A percentile compares a stretch with the other conserved stretches of the same genome.
These are phyloP conservation scores for Phellopilus nigrolimitatus DNA, from an alignment of 1,284 basidiomycete species.

Conservation along the genomic window DNA sequence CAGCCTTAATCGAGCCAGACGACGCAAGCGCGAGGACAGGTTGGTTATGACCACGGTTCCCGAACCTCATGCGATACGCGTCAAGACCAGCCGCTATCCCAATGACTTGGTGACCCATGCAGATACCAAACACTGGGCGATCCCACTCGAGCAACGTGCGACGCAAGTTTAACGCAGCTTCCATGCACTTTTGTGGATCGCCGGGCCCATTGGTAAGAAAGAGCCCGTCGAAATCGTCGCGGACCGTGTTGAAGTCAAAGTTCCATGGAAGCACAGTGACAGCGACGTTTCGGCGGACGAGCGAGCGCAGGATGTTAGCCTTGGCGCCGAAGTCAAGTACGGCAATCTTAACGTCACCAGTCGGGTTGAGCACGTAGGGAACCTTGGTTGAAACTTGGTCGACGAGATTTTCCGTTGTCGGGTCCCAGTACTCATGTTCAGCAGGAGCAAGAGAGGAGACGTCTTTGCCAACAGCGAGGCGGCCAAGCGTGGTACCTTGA, in stretches of 20 bases:
- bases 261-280: conserved; percentile 98
- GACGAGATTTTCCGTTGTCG: conserved; percentile 88
- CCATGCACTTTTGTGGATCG: conserved; percentile 87
- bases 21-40: conserved; percentile 92
- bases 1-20: conserved; percentile 89
- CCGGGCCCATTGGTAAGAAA: conserved; percentile 98
- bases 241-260: conserved; percentile 88
- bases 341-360: conserved; percentile 87
- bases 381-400: conserved; percentile 86
- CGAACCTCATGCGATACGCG: conserved; percentile 96
- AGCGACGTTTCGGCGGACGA: conserved; percentile 85
- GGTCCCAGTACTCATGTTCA: conserved; percentile 84
- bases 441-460: conserved; percentile 55
- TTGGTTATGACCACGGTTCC: conserved; percentile 99
- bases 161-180: conserved; percentile 78
- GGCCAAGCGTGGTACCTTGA: conserved; percentile 95
- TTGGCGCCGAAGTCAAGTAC: conserved; percentile 97
- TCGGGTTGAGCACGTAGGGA: conserved; percentile 84
- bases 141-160: conserved; percentile 84
- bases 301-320: conserved; percentile 93
- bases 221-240: conserved; percentile 90
- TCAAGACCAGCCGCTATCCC: conserved; percentile 96
- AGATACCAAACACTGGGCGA: conserved; percentile 95
- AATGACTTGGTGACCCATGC: conserved; percentile 98
- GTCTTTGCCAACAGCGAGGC: conserved; percentile 82